Conservation (phyloP, 2,329 filamentous ascomycete genomes). For the Ophiostoma sp. region DNA sequence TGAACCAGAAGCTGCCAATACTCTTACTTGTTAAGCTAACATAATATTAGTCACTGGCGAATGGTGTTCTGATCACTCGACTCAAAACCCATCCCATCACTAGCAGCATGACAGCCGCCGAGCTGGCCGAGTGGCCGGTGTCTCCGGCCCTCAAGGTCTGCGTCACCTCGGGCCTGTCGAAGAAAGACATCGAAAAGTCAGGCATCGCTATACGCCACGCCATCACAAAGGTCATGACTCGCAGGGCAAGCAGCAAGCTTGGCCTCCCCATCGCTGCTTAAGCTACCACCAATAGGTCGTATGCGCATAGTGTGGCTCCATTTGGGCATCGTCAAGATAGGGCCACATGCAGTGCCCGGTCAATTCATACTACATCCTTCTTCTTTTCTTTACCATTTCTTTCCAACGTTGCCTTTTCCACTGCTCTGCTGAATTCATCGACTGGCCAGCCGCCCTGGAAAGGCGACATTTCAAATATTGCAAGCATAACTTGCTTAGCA, state of each 20-base stretch:
- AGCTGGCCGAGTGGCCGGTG: slow-evolving; percentile 62
- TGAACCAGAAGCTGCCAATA: too few relatives aligned
- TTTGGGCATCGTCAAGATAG: background rate
- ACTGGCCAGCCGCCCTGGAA: background rate
- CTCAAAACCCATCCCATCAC: slow-evolving; percentile 71
- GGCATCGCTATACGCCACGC: slow-evolving; percentile 83
- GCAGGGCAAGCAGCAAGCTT: slow-evolving; percentile 40
- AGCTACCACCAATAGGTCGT: background rate
- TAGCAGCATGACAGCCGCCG: slow-evolving; percentile 58
- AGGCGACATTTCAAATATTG: background rate
- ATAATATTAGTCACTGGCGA: slow-evolving; percentile 62
- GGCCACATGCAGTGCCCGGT: background rate
- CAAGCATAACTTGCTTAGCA: background rate
- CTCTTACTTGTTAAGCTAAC: background rate
- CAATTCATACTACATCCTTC: background rate
- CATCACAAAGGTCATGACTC: slow-evolving; percentile 82
- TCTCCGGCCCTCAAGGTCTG: slow-evolving; percentile 86
- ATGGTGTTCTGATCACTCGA: slow-evolving; percentile 83
- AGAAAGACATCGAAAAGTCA: slow-evolving; percentile 94
- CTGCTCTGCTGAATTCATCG: background rate
- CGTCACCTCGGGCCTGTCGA: slow-evolving; percentile 77
- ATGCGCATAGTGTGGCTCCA: background rate
- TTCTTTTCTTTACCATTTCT: background rate
- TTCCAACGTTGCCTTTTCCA: background rate
- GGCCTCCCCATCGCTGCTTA: slow-evolving; percentile 24